Evolutionary conservation across 441 rosid genomes (phyloP).

Genomic region (Eruca vesicaria): DNA sequence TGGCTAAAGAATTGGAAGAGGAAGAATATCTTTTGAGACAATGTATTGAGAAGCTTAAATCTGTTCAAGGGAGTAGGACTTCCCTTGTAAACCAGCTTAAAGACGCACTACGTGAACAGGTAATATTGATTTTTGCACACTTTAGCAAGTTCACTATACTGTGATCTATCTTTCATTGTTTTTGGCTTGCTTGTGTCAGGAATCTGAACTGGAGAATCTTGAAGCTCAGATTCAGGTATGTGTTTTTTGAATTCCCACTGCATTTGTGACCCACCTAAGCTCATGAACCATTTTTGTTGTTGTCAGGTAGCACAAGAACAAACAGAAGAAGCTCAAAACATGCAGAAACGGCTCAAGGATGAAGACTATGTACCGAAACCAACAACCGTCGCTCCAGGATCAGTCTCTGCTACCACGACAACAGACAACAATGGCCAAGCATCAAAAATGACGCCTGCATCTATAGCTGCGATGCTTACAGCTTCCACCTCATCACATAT

Average conservation of each 20-base stretch:
- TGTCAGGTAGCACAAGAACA: slow-evolving; percentile 73
- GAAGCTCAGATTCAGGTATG: slow-evolving; percentile 80
- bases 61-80: slow-evolving; percentile 65
- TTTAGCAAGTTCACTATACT: not conserved
- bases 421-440: slow-evolving; percentile 52
- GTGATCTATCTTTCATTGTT: slow-evolving; percentile 8
- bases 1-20: slow-evolving; percentile 67
- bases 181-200: slow-evolving; percentile 43
- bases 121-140: slow-evolving; percentile 28
- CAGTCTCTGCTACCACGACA: slow-evolving; percentile 52
- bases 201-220: slow-evolving; percentile 78
- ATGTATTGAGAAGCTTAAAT: slow-evolving; percentile 75
- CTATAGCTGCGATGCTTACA: slow-evolving; percentile 94
- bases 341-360: slow-evolving; percentile 38
- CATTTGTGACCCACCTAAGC: not conserved
- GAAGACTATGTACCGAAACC: slow-evolving; percentile 26
- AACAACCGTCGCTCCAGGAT: slow-evolving; percentile 38
- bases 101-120: slow-evolving; percentile 85
- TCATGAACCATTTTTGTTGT: slow-evolving; percentile 6
- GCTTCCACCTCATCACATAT: slow-evolving; percentile 90
- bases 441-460: slow-evolving; percentile 71
- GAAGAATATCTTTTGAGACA: slow-evolving; percentile 71
- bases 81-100: slow-evolving; percentile 80
- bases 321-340: slow-evolving; percentile 35
- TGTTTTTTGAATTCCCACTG: not conserved